These are phyloP conservation scores for Thelonectria blattea DNA, from an alignment of 2,329 filamentous ascomycete species.

Conservation along the genomic window DNA sequence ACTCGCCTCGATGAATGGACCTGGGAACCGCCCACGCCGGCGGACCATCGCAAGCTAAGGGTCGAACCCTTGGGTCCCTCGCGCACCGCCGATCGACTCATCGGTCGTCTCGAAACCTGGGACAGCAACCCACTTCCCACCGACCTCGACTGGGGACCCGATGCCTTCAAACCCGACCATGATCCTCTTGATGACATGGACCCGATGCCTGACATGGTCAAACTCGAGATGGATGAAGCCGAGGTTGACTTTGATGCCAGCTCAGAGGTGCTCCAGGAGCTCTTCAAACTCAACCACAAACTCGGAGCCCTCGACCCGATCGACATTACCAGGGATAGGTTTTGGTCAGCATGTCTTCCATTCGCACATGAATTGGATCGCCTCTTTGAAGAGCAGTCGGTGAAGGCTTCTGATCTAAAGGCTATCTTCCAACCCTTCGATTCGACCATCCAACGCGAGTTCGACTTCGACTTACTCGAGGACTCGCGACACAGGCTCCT, in stretches of 20 bases:
- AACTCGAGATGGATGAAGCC: too few relatives aligned
- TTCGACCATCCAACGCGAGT: too few relatives aligned
- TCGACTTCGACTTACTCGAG: background rate
- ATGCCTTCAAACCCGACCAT: background rate
- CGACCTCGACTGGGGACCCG: background rate
- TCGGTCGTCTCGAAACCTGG: conserved; percentile 37
- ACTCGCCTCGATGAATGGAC: conserved; percentile 55
- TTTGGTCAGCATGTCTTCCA: conserved; percentile 17
- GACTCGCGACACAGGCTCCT: background rate
- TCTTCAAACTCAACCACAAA: conserved; percentile 1
- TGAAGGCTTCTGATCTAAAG: conserved; percentile 20
- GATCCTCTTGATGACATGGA: background rate
- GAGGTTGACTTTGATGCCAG: too few relatives aligned
- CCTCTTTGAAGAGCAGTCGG: conserved; percentile 2
- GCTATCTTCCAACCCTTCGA: conserved; percentile 7
- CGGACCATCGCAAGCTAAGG: conserved; percentile 38
- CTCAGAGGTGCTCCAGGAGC: too few relatives aligned
- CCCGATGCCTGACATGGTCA: background rate
- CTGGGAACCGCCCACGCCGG: conserved; percentile 56
- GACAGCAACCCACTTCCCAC: background rate
- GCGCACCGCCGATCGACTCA: conserved; percentile 36
- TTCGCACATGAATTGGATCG: conserved; percentile 20
- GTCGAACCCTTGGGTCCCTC: conserved; percentile 31
- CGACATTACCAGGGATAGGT: background rate
- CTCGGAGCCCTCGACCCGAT: background rate